Evolutionary conservation across 257 asterid genomes (phyloP).

Genomic region (Eustoma russellianum): DNA sequence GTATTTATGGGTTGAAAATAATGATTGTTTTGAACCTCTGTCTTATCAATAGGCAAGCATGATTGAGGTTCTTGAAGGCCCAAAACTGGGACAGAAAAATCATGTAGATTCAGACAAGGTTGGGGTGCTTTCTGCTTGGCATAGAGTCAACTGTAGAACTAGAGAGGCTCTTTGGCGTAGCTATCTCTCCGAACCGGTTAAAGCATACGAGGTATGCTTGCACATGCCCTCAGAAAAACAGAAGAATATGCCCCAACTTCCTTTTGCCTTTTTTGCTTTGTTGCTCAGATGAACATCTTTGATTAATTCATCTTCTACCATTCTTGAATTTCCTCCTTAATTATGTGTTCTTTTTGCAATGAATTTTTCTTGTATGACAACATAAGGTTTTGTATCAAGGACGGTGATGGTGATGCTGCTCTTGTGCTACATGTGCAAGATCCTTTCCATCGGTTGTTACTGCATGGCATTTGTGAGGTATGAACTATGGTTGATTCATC

Average conservation of each 20-base stretch:
- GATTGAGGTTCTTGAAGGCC: slow-evolving; percentile 41
- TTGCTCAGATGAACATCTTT: background rate
- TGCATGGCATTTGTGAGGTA: slow-evolving; percentile 98
- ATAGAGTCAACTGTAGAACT: slow-evolving; percentile 69
- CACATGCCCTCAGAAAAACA: slow-evolving; percentile 2
- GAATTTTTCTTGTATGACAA: slow-evolving; percentile 36
- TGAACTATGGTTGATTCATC: too few relatives aligned
- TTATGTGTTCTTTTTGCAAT: background rate
- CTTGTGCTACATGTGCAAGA: slow-evolving; percentile 70
- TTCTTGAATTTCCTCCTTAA: background rate
- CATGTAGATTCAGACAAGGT: slow-evolving; percentile 61
- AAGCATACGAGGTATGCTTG: slow-evolving; percentile 64
- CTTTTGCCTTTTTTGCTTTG: background rate
- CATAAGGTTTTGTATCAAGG: slow-evolving; percentile 47
- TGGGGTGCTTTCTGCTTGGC: slow-evolving; percentile 84
- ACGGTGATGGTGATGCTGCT: slow-evolving; percentile 37
- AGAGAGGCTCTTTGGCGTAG: slow-evolving; percentile 85
- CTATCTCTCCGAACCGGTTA: slow-evolving; percentile 53
- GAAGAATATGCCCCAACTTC: background rate
- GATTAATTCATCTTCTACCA: background rate
- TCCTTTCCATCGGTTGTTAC: slow-evolving; percentile 72
- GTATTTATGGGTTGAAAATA: too few relatives aligned
- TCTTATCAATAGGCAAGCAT: slow-evolving; percentile 39
- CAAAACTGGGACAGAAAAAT: slow-evolving; percentile 39
- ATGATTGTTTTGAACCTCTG: background rate